Conservation (phyloP, 1,284 basidiomycete genomes). For the Inonotus hispidus region DNA sequence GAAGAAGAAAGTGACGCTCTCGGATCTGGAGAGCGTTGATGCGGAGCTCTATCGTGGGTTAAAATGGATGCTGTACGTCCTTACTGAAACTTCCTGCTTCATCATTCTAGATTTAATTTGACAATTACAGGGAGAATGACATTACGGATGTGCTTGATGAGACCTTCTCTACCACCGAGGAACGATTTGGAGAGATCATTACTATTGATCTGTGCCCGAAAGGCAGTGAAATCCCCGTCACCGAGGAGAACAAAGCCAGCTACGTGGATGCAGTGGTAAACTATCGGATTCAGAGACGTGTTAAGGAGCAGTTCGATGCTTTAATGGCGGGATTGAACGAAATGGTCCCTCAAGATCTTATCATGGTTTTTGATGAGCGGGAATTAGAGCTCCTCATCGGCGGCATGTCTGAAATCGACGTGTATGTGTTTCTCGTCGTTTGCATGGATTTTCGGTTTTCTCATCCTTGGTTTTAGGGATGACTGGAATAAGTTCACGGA, state of each 20-base stretch:
- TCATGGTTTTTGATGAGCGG: constrained; percentile 94
- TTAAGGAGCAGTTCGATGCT: constrained; percentile 93
- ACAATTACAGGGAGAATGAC: constrained; percentile 66
- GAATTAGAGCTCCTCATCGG: constrained; percentile 91
- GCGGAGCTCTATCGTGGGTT: constrained; percentile 87
- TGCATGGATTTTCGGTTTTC: background rate
- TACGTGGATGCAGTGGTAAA: constrained; percentile 89
- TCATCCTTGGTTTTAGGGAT: constrained; percentile 37
- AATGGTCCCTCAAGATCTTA: constrained; percentile 87
- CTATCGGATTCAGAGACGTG: constrained; percentile 86
- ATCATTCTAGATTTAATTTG: background rate
- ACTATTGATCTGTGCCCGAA: constrained; percentile 84
- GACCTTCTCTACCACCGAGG: constrained; percentile 86
- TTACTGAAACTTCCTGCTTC: background rate
- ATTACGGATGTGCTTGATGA: constrained; percentile 89
- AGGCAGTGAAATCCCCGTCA: constrained; percentile 78
- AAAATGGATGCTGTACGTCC: constrained; percentile 91
- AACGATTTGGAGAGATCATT: constrained; percentile 91
- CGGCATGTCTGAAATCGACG: constrained; percentile 95
- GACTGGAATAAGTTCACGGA: constrained; percentile 78
- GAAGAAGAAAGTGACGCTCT: constrained; percentile 77
- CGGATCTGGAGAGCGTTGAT: constrained; percentile 90
- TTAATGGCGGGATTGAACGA: constrained; percentile 96
- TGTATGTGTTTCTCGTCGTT: constrained; percentile 41
- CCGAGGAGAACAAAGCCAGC: constrained; percentile 93